Conservation (phyloP, 352 stramenopile genomes). For the Globisporangium uncinulatum region DNA sequence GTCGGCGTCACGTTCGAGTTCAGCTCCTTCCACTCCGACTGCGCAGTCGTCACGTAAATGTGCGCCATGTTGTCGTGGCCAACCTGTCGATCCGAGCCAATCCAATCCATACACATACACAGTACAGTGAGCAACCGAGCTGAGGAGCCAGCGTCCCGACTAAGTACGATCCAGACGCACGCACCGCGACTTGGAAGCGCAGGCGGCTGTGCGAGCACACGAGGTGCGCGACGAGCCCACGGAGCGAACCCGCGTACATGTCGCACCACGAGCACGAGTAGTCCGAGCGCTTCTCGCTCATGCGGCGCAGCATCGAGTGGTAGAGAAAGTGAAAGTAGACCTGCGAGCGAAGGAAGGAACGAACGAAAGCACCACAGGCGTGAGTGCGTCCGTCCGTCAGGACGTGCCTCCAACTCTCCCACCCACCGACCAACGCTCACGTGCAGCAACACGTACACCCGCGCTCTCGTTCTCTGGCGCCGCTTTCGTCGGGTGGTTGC, state of each 20-base stretch:
- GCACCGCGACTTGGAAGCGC: slow-evolving; percentile 67
- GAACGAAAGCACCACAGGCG: background rate
- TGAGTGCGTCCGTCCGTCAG: background rate
- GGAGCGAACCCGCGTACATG: slow-evolving; percentile 68
- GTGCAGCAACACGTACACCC: slow-evolving; percentile 3
- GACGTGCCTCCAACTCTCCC: background rate
- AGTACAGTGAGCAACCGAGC: background rate
- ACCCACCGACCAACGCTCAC: background rate
- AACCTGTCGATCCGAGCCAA: slow-evolving; percentile 22
- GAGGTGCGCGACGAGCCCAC: slow-evolving; percentile 68
- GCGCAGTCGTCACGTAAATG: slow-evolving; percentile 72
- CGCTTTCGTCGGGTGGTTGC: slow-evolving; percentile 9
- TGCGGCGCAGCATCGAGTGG: slow-evolving; percentile 68
- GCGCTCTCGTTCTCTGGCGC: slow-evolving; percentile 10
- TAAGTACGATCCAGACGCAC: background rate
- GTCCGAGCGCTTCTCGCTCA: slow-evolving; percentile 79
- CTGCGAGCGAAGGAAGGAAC: slow-evolving; percentile 12
- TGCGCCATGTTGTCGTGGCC: slow-evolving; percentile 76
- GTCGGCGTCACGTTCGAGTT: slow-evolving; percentile 19
- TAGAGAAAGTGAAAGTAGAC: slow-evolving; percentile 86
- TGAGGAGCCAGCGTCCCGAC: no score
- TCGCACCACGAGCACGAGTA: slow-evolving; percentile 83
- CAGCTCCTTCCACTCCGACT: slow-evolving; percentile 20
- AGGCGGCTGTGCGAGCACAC: slow-evolving; percentile 75
- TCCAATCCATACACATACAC: no score